Evolutionary conservation across 2,329 filamentous ascomycete species (phyloP), one percentile per base, ranked within the genome.

Genomic region (Knoxdaviesia proteae): DNA sequence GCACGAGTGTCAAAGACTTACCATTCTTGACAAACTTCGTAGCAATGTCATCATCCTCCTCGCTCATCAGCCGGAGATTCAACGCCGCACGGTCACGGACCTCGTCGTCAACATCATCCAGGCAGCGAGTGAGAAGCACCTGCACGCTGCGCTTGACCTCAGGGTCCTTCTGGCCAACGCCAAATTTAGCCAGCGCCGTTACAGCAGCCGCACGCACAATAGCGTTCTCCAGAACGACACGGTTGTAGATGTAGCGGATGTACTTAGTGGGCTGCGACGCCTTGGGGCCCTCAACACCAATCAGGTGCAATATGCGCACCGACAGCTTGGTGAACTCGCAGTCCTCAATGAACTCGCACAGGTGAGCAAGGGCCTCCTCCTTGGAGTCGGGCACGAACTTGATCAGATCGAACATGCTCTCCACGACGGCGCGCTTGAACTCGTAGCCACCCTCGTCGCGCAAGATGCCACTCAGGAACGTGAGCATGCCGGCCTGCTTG

Each of bases 331-430:
- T 94, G 60, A 96, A 98, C 58, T 98, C 90, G 64, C 90, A 98
- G 58, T 98, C 90, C 61, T 98, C 90, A 49, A 98, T 98, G 57
- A 98, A 98, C 58, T 98, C 90, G 64, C 90, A 96, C 29, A 98
- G 74, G 55, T 96, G 90, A 9, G 88, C 84, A 40, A 98, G 74
- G 11, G 90, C 88, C 50, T 79, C 74, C 54, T 79, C 75, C 60
- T 78, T 79, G 33, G 74, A 77, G 46, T 94, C 90, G 1, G 90
- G 90, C 3, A 98, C 88, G 54, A 98, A 98, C 60, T 96, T 94
- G 67, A 98, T 96, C 44, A 98, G 67, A 54, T 98, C 90, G 56
- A 98, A 96, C 78, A 98, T 96, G 69, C 86, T 94, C 67, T 98
- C 90, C 20, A 98, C 88, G 7, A 98, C 88, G 42, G 84, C 81